Percentiles rank a stretch among this genome's conserved stretches.
phyloP scores from a whole-genome alignment of 2,329 filamentous ascomycete genomes.

The Verticillium klebahnii region DNA sequence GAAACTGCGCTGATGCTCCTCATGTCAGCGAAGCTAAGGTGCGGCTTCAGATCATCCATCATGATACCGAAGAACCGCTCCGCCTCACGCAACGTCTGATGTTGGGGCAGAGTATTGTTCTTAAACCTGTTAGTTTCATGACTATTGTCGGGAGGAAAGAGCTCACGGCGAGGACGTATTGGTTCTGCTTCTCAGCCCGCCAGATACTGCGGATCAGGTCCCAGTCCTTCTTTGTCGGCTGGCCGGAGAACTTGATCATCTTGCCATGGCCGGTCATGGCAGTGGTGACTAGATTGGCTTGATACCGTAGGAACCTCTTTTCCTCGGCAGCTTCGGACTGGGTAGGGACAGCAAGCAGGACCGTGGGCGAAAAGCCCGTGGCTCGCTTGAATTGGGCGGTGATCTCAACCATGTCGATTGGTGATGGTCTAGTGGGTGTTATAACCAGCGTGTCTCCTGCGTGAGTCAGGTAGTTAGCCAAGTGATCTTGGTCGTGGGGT shows the following conservation, averaged over 20 bases:
- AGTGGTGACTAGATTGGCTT: neutral
- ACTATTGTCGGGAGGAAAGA: neutral
- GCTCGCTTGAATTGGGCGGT: neutral
- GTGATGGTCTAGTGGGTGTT: too few relatives aligned
- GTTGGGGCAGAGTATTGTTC: neutral
- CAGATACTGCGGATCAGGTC: neutral
- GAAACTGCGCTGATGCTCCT: neutral
- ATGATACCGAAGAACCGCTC: neutral
- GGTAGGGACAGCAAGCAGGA: neutral
- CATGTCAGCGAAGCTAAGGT: neutral
- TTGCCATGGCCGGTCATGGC: neutral
- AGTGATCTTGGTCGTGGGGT: too few relatives aligned
- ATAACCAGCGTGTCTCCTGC: too few relatives aligned
- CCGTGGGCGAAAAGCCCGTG: neutral
- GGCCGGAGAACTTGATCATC: neutral
- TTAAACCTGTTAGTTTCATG: neutral
- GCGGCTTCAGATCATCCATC: neutral
- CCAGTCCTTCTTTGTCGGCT: neutral
- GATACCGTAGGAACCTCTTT: neutral
- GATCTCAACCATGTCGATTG: neutral
- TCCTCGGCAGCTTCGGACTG: neutral
- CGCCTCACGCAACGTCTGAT: neutral
- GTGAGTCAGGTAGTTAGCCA: too few relatives aligned
- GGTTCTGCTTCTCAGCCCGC: neutral
- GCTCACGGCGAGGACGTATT: neutral